These are phyloP conservation scores for Nicotiana attenuata DNA, from an alignment of 257 asterid species.

Conservation along the genomic window DNA sequence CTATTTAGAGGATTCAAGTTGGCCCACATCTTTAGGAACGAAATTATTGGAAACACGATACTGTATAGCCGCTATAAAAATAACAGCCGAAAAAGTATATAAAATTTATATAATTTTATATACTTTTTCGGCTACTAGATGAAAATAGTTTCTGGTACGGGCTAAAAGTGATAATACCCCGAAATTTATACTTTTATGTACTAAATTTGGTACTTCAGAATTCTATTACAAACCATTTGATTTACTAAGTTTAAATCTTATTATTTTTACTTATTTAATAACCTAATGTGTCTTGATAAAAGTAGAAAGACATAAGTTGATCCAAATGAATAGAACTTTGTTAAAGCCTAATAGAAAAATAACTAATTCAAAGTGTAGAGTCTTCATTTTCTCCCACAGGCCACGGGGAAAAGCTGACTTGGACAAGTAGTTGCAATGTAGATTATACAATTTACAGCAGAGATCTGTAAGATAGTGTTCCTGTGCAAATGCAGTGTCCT, in stretches of 20 bases:
- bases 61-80: too few relatives aligned
- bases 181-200: neutral
- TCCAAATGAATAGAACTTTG: neutral
- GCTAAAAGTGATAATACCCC: too few relatives aligned
- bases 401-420: neutral
- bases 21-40: neutral
- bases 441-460: neutral
- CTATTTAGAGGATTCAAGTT: neutral
- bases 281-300: neutral
- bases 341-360: neutral
- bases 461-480: neutral
- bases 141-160: too few relatives aligned
- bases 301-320: neutral
- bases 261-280: too few relatives aligned
- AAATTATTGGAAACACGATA: neutral
- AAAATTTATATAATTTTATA: too few relatives aligned
- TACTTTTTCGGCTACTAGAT: too few relatives aligned
- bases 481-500: neutral
- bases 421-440: neutral
- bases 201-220: neutral
- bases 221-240: too few relatives aligned
- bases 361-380: neutral
- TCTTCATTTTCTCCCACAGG: neutral
- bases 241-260: too few relatives aligned
- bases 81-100: too few relatives aligned